Evolutionary conservation across 495 filamentous ascomycete genomes (phyloP).

Genomic region (Lasiosphaeria ovina): DNA sequence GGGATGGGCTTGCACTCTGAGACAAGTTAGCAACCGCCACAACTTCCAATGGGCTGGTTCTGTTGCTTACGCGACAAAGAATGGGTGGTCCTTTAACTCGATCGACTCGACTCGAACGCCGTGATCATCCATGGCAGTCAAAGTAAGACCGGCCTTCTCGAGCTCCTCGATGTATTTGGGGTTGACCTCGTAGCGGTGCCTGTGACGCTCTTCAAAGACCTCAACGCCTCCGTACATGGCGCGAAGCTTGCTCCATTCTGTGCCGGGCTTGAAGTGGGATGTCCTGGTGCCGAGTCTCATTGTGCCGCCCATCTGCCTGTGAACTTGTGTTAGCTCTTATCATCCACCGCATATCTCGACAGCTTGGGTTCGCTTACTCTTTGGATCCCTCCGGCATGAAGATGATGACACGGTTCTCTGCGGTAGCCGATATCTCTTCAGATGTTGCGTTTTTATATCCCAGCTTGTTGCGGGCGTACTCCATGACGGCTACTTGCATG

Average conservation of each 20-base stretch:
- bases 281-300: conserved; percentile 84
- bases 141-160: conserved; percentile 57
- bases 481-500: conserved; percentile 94
- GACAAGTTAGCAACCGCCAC: neutral
- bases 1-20: conserved; percentile 23
- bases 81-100: conserved; percentile 85
- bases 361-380: neutral
- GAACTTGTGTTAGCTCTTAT: neutral
- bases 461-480: conserved; percentile 74
- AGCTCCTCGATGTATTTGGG: conserved; percentile 62
- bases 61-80: conserved; percentile 60
- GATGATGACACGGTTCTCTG: conserved; percentile 67
- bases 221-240: conserved; percentile 61
- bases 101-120: conserved; percentile 88
- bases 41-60: neutral
- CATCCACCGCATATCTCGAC: neutral
- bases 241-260: conserved; percentile 77
- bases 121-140: conserved; percentile 76
- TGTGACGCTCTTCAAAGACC: conserved; percentile 63
- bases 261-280: conserved; percentile 70
- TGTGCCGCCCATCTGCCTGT: conserved; percentile 72
- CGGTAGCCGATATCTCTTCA: conserved; percentile 60
- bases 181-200: conserved; percentile 77
- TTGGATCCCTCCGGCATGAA: conserved; percentile 76
- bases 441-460: conserved; percentile 59